phyloP scores from a whole-genome alignment of 805 yeast genomes.

The Candida taoyuanica region DNA sequence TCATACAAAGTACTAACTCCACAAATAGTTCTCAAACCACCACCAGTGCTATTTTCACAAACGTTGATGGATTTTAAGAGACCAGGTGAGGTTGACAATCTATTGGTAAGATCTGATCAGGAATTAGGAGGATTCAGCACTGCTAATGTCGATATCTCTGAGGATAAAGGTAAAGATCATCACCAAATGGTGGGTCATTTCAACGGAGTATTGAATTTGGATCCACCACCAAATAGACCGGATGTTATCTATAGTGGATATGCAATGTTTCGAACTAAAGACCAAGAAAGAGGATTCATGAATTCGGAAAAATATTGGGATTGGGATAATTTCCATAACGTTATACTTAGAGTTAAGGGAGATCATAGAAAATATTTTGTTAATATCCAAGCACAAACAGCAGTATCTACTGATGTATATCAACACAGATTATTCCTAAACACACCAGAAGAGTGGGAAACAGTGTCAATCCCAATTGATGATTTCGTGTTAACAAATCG shows the following conservation, averaged over 20 bases:
- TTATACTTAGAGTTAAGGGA: slow-evolving; percentile 68
- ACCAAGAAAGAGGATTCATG: slow-evolving; percentile 39
- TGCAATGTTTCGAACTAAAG: slow-evolving; percentile 81
- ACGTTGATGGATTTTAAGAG: slow-evolving; percentile 55
- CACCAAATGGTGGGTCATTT: slow-evolving; percentile 63
- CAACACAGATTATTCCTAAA: slow-evolving; percentile 76
- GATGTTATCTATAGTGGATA: slow-evolving; percentile 62
- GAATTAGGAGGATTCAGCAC: slow-evolving; percentile 79
- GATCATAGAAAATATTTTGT: slow-evolving; percentile 71
- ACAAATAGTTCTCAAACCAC: slow-evolving; percentile 14
- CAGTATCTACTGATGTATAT: slow-evolving; percentile 71
- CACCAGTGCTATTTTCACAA: slow-evolving; percentile 24
- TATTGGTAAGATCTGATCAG: slow-evolving; percentile 64
- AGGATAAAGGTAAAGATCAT: too few relatives aligned
- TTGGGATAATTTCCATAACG: slow-evolving; percentile 56
- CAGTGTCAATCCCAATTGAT: slow-evolving; percentile 69
- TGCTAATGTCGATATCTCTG: slow-evolving; percentile 43
- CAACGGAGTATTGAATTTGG: slow-evolving; percentile 64
- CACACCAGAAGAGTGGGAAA: slow-evolving; percentile 77
- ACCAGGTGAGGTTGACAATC: slow-evolving; percentile 42
- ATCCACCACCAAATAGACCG: slow-evolving; percentile 61
- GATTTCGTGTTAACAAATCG: slow-evolving; percentile 81
- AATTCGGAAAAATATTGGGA: slow-evolving; percentile 57
- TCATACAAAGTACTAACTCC: background rate
- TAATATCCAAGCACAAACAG: slow-evolving; percentile 77